Conservation (phyloP, 75 land plant genomes). For the Selaginella moellendorffii region DNA sequence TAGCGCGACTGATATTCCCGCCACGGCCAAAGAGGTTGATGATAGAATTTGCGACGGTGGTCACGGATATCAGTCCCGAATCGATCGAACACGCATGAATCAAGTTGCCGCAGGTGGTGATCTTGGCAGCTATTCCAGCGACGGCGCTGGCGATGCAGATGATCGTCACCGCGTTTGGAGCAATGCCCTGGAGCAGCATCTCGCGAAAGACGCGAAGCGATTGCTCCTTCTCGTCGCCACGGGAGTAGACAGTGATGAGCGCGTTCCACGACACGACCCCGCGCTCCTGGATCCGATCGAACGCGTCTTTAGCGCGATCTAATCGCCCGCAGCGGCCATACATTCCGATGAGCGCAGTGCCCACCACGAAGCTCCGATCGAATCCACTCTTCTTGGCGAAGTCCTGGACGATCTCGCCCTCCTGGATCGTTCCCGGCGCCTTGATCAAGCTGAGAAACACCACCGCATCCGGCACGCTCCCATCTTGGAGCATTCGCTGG, state of each 20-base stretch:
- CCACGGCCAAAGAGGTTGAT: too few species aligned
- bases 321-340: slow-evolving; percentile 22
- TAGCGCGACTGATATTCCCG: too few species aligned
- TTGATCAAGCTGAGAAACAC: neutral
- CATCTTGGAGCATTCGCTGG: neutral
- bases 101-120: too few species aligned
- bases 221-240: neutral
- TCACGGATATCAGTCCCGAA: too few species aligned
- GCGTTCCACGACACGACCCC: slow-evolving; percentile 14
- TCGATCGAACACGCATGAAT: too few species aligned
- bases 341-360: slow-evolving; percentile 26
- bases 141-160: too few species aligned
- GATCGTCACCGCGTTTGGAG: slow-evolving; percentile 9
- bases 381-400: slow-evolving; percentile 3
- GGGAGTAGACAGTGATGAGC: slow-evolving; percentile 7
- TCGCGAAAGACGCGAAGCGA: neutral
- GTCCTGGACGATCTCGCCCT: too few species aligned
- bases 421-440: neutral
- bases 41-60: too few species aligned
- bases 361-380: neutral
- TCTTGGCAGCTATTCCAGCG: too few species aligned
- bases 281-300: slow-evolving; percentile 11
- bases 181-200: slow-evolving; percentile 10
- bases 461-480: neutral
- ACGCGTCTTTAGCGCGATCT: slow-evolving; percentile 8